Base-by-base conservation (phyloP, 2,329 filamentous ascomycete species). In the Stagonosporopsis tanaceti region DNA sequence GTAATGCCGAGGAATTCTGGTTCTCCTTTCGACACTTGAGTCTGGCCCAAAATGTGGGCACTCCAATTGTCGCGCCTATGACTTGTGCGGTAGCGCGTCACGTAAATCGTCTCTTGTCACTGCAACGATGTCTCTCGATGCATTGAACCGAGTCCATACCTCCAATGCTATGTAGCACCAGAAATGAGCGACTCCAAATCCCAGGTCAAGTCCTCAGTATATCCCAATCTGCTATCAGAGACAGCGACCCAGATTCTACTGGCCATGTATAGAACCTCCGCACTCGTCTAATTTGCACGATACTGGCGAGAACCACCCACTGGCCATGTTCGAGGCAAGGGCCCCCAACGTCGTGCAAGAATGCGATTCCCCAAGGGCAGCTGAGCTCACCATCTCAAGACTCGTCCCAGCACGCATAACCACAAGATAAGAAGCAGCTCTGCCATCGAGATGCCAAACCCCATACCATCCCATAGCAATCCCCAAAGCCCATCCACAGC, bases 251-350 rank as follows among this genome's bases (percentile, higher is more conserved):
- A 38, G 41, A 12, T 24, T 8, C 14, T n/a, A 51, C 41, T 41
- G 41, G 41, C 24, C n/a, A 7, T 14, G 14, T 46, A 20, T 22
- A 51, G 28, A 27, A 35, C 24, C 15, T 30, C 37, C 14, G 24
- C 6, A 28, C 25, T 17, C 8, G 2, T 38, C 6, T 25, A 15
- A 30, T 7, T 38, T 47, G 38, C 37, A 27, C 30, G 28, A 30
- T 34, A 34, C 11, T 24, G 32, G 30, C 28, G 8, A 6, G 5
- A 38, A 9, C 5, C n/a, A 40, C 17, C 42, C 37, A 57, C 30
- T 51, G 53, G 53, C 47, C 47, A 38, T 44, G 30, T 52, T 47
- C n/a, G 50, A 57, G 42, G 54, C 38, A 52, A 57, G 54, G 54
- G 47, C 34, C 32, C 32, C 35, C 44, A 17, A 48, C 42, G 47